phyloP scores from a whole-genome alignment of 805 yeast species.

The Cephaloascus fragrans region DNA sequence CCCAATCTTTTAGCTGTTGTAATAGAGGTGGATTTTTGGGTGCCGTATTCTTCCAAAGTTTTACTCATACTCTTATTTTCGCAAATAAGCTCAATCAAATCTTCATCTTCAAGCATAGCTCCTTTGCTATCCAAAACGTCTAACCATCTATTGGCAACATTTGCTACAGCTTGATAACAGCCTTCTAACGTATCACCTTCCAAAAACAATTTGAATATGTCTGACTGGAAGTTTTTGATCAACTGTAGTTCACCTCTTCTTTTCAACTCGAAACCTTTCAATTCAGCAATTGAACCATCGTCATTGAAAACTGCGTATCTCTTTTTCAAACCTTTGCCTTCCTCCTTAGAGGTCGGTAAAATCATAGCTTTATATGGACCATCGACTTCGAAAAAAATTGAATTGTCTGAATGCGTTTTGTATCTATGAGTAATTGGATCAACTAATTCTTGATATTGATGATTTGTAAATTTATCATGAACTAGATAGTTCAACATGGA shows the following conservation, averaged over 20 bases:
- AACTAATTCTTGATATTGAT: slow-evolving; percentile 82
- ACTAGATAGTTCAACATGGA: slow-evolving; percentile 92
- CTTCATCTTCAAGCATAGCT: slow-evolving; percentile 81
- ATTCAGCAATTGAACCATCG: slow-evolving; percentile 89
- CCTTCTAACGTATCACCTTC: slow-evolving; percentile 72
- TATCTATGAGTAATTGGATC: slow-evolving; percentile 64
- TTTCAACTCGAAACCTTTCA: slow-evolving; percentile 93
- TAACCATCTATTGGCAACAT: slow-evolving; percentile 91
- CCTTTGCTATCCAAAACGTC: slow-evolving; percentile 90
- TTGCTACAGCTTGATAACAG: slow-evolving; percentile 85
- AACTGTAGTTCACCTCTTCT: slow-evolving; percentile 93
- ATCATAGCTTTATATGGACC: slow-evolving; percentile 98
- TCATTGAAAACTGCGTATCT: slow-evolving; percentile 95
- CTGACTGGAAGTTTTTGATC: slow-evolving; percentile 91
- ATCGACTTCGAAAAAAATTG: slow-evolving; percentile 96
- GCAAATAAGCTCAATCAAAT: slow-evolving; percentile 87
- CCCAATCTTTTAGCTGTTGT: slow-evolving; percentile 92
- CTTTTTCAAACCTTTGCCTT: slow-evolving; percentile 92
- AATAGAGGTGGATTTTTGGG: slow-evolving; percentile 88
- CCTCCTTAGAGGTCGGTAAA: slow-evolving; percentile 93
- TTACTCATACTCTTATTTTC: slow-evolving; percentile 95
- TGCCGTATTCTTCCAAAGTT: slow-evolving; percentile 78
- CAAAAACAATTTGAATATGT: slow-evolving; percentile 82
- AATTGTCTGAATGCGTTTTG: slow-evolving; percentile 76
- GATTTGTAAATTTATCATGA: slow-evolving; percentile 84